phyloP scores from a whole-genome alignment of 768 basidiomycete genomes.

The Phaffia tasmanica region DNA sequence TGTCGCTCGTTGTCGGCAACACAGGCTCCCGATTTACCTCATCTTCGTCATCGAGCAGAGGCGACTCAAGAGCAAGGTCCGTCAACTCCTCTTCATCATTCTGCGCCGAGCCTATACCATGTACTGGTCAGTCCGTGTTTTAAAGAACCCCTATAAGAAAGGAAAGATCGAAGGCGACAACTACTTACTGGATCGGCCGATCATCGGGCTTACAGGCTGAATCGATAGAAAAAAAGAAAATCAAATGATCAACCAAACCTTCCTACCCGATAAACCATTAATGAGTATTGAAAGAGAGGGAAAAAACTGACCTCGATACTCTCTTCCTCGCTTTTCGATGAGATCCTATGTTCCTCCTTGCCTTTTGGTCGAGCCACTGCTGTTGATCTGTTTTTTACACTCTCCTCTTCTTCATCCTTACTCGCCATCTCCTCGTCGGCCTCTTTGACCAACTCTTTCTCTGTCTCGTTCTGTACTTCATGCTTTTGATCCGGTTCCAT shows the following conservation, averaged over 20 bases:
- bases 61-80: slow-evolving; percentile 51
- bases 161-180: too few species aligned
- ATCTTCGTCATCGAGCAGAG: slow-evolving; percentile 47
- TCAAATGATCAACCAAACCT: not conserved
- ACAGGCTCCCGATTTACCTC: slow-evolving; percentile 47
- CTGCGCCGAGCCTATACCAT: slow-evolving; percentile 23
- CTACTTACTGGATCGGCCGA: slow-evolving; percentile 3
- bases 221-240: not conserved
- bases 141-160: not conserved
- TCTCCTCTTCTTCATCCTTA: not conserved
- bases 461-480: not conserved
- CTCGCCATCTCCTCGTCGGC: slow-evolving; percentile 47
- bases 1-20: slow-evolving; percentile 32
- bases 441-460: slow-evolving; percentile 22
- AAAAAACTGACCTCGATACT: slow-evolving; percentile 8
- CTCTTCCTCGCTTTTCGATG: slow-evolving; percentile 36
- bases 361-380: slow-evolving; percentile 80
- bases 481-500: too few species aligned
- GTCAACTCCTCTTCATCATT: slow-evolving; percentile 37
- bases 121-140: too few species aligned
- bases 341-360: slow-evolving; percentile 72
- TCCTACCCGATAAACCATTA: too few species aligned
- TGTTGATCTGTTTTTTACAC: slow-evolving; percentile 34
- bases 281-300: not conserved
- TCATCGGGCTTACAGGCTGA: not conserved